Evolutionary conservation across 2,329 filamentous ascomycete genomes (phyloP), one percentile per base, ranked within the genome.

Genomic region (Pseudogymnoascus sp.): DNA sequence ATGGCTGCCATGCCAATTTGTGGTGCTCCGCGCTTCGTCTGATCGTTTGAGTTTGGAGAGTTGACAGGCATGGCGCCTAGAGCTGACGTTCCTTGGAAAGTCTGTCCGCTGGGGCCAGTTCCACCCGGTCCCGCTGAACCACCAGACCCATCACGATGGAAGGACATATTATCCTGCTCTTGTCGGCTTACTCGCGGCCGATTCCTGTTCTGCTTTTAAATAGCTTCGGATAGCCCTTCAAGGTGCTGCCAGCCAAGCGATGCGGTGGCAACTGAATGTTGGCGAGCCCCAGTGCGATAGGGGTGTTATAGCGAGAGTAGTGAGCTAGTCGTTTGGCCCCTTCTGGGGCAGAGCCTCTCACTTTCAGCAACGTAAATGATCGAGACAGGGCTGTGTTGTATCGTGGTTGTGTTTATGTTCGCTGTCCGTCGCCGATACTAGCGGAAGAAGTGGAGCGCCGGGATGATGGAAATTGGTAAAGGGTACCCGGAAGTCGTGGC

Each of bases 301-400:
- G 44, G 27, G 27, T 17, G 29, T 17, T 55, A 55, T 5, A 29
- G 27, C 17, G n/a, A 55, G 5, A 33, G 44, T 17, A 27, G 8
- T 33, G 44, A 55, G 44, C 44, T 33, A 55, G 27, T 55, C 44
- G 44, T 55, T 55, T 55, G 44, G 44, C 44, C 44, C 44, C 44
- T 12, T 55, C 44, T 55, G 44, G 44, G 44, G 44, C 44, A 55
- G 44, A 55, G 44, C 44, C 44, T 33, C 44, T 33, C 27, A 55
- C 44, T 55, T 55, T 55, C 44, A 55, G 44, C 44, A 55, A 55
- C 44, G 44, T 55, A 31, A 55, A 55, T 55, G 15, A 55, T 55
- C 8, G 44, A 55, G n/a, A 33, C 27, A n/a, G 27, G n/a, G 27
- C 31, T 27, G 44, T 51, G 44, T 55, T 55, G 44, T 31, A 29